phyloP scores from a whole-genome alignment of 2,329 filamentous ascomycete genomes.

The Fusarium sp. region DNA sequence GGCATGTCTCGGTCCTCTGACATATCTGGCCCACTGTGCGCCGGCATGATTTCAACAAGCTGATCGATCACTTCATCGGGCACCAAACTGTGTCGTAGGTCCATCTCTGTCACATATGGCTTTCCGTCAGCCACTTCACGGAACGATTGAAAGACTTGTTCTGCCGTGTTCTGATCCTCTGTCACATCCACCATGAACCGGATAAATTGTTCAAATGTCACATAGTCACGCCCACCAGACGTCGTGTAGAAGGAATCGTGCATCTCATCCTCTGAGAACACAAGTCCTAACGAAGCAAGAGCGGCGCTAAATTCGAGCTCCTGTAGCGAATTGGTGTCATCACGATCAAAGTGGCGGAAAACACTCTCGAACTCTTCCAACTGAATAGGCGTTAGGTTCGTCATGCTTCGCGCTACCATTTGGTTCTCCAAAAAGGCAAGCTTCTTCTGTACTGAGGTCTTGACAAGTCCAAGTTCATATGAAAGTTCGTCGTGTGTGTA shows the following conservation, averaged over 20 bases:
- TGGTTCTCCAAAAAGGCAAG: conserved; percentile 97
- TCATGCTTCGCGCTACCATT: conserved; percentile 98
- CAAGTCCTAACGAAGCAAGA: conserved; percentile 91
- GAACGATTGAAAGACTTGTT: conserved; percentile 99
- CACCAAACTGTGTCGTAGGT: conserved; percentile 92
- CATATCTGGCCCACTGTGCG: conserved; percentile 85
- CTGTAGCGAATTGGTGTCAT: conserved; percentile 87
- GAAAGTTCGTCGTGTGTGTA: conserved; percentile 97
- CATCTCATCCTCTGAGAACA: conserved; percentile 99
- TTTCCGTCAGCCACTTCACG: conserved; percentile 97
- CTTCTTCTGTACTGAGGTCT: conserved; percentile 94
- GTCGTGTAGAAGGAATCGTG: conserved; percentile 92
- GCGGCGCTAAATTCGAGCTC: conserved; percentile 97
- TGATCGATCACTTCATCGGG: conserved; percentile 98
- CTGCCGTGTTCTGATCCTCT: conserved; percentile 97
- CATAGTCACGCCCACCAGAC: conserved; percentile 80
- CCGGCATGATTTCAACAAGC: conserved; percentile 86
- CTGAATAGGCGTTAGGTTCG: conserved; percentile 97
- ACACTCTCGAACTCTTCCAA: conserved; percentile 98
- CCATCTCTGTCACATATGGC: conserved; percentile 98
- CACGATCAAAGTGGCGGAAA: conserved; percentile 97
- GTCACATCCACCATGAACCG: conserved; percentile 99
- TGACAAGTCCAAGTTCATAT: conserved; percentile 93
- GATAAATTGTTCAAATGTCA: conserved; percentile 99
- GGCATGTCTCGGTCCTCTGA: conserved; percentile 84